Base-by-base conservation (phyloP, 371 early-diverging fungal genomes). In the Mucor indicus region DNA sequence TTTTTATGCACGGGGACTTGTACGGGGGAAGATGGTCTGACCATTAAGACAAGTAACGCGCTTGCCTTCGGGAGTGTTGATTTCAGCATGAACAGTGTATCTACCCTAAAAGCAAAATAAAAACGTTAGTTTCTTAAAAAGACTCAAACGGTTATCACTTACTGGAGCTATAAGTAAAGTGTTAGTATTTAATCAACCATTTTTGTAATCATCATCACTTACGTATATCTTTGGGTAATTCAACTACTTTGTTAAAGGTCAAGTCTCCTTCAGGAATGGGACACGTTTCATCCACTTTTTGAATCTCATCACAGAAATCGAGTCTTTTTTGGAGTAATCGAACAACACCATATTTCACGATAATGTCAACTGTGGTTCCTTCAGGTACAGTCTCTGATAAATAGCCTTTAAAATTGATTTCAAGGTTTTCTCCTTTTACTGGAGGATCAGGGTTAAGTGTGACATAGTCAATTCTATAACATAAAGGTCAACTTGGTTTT, bases 391-490 rank as follows among this genome's bases (percentile, higher is more conserved):
- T 50, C 44, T 77, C 73, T 2, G 47, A 36, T 17, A 82, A 67
- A 35, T 24, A 44, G 5, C 84, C 87, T 40, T 65, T 72, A 33
- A 77, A 81, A 13, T 75, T 71, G 30, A 86, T 73, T 5, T 43
- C 44, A 8, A 83, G 69, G 22, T 41, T 43, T 42, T 79, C 21
- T 5, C 85, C 87, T 54, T 60, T 70, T 0, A 57, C 48, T 2
- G 83, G 83, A 2, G 83, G 81, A 49, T 84, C 82, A 27, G 87
- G 87, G 12, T 22, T 50, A 29, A 83, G 39, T 12, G 54, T 35
- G 45, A 79, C 58, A 53, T 75, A 57, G 1, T 73, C 52, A 38
- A 74, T 65, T n/a, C 75, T 74, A 44, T 23, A 22, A 13, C 1
- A 38, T n/a, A 19, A 2, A 19, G 5, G 13, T 29, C 17, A 22